Percentiles rank a stretch among this genome's conserved stretches.
phyloP scores from a whole-genome alignment of 129 eudicot genomes.

The Chrysanthemum makinoi region DNA sequence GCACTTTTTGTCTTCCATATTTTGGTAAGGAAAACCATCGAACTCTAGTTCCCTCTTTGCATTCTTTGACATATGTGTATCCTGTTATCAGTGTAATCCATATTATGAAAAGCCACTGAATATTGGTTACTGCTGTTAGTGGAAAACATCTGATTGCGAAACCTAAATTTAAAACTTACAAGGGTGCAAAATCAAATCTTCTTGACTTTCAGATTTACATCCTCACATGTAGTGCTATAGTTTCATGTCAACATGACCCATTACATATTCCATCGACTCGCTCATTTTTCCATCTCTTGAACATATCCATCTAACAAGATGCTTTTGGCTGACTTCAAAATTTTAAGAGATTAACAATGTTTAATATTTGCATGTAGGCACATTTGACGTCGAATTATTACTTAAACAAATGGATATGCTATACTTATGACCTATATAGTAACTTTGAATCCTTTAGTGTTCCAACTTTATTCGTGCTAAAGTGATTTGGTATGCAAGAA shows the following conservation, averaged over 20 bases:
- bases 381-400: conserved; percentile 12
- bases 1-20: not conserved
- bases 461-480: conserved; percentile 23
- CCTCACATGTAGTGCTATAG: conserved; percentile 5
- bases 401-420: conserved; percentile 19
- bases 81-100: not conserved
- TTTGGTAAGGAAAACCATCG: conserved; percentile 18
- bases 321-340: conserved; percentile 2
- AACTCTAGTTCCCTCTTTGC: not conserved
- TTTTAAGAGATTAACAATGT: not conserved
- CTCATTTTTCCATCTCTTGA: no score
- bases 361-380: conserved; percentile 29
- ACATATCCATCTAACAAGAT: not conserved
- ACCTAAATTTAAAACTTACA: not conserved
- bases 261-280: no score
- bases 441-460: conserved; percentile 38
- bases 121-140: not conserved
- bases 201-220: conserved; percentile 7
- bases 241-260: not conserved
- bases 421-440: conserved; percentile 23
- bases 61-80: not conserved
- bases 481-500: conserved; percentile 30
- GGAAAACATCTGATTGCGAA: not conserved
- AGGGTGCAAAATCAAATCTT: conserved; percentile 4
- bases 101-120: not conserved